Evolutionary conservation across 2,329 filamentous ascomycete genomes (phyloP).

Genomic region (Pseudogymnoascus sp.): DNA sequence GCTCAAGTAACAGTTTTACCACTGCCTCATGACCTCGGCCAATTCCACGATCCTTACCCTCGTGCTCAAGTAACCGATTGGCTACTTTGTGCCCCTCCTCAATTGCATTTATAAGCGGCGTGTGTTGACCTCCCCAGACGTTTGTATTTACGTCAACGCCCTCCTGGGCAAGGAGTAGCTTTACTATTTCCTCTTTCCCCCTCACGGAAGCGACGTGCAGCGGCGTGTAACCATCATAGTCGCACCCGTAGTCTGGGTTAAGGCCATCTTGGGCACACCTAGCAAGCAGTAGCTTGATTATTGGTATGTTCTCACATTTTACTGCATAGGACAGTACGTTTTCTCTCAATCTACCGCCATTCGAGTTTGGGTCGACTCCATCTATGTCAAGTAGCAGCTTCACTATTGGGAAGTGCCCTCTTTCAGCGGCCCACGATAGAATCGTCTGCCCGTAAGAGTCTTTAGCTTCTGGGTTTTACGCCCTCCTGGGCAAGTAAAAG

Average conservation of each 20-base stretch:
- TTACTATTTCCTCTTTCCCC: neutral
- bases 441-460: neutral
- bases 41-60: neutral
- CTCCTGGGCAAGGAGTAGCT: neutral
- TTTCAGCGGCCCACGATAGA: neutral
- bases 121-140: neutral
- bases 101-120: neutral
- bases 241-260: neutral
- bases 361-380: neutral
- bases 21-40: neutral
- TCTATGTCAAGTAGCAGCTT: neutral
- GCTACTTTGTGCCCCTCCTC: neutral
- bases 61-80: neutral
- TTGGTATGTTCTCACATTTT: neutral
- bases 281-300: neutral
- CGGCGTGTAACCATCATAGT: neutral
- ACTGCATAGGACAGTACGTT: neutral
- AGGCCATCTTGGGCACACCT: neutral
- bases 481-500: neutral
- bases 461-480: neutral
- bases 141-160: neutral
- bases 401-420: neutral
- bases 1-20: neutral
- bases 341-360: neutral
- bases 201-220: neutral